Evolutionary conservation across 2,329 filamentous ascomycete genomes (phyloP), one percentile per base, ranked within the genome.

Genomic region (Lachnellula arida): DNA sequence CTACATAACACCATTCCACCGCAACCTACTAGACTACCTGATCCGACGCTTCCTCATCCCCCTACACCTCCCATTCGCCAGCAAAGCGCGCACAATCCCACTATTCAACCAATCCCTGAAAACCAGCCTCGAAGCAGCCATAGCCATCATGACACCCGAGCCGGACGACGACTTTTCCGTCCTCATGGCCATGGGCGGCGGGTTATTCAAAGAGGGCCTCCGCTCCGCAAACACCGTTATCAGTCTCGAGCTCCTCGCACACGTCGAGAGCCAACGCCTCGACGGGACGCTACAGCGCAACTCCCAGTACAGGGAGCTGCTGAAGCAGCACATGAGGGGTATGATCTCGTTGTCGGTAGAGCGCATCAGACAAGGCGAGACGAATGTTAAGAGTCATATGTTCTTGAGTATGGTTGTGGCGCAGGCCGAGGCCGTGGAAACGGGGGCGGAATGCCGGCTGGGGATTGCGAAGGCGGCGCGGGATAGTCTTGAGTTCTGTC

Each of bases 41-140:
- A 68, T 80, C 9, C 76, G 78, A 9, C 77, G 81, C 15, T 82
- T 82, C 61, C 58, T 82, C 4, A 73, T 84, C 12, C 73, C 76
- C 1, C 69, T 85, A 0, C 80, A 85, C 60, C 74, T 72, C 17
- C 70, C 74, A 0, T 80, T 77, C 63, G 74, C 74, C 48, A 68
- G 59, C 46, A 67, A 72, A 53, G 73, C 76, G 15, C 71, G 65
- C 6, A 58, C 61, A 0, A 72, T 79, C 47, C 77, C 75, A 0
- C 48, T 73, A 9, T 81, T 75, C 63, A 70, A 77, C 59, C 78
- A 74, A 66, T 81, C 78, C 0, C 69, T 72, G 46, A 78, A 75
- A 54, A 66, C 73, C 6, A 74, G 71, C 54, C 56, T 79, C 2
- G 78, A 81, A 39, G 63, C 71, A 3, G 70, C 73, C 11, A 63